A percentile compares a stretch with the other conserved stretches of the same genome.
These are phyloP conservation scores for Sarcomyxa edulis DNA, from an alignment of 768 basidiomycete genomes.

Conservation along the genomic window DNA sequence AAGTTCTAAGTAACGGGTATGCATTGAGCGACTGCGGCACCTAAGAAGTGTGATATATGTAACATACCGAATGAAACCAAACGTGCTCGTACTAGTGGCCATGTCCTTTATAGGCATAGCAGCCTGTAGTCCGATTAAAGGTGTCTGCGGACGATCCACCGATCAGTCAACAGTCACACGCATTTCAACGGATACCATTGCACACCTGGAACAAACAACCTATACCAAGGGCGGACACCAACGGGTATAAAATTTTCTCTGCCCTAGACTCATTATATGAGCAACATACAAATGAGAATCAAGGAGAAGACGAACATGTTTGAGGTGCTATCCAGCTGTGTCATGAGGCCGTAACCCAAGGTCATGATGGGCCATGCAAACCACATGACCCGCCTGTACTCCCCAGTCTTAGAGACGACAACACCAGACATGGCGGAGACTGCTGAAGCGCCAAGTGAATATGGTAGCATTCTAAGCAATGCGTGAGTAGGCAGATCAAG, in stretches of 20 bases:
- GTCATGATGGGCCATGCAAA: slow-evolving; percentile 47
- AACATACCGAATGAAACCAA: slow-evolving; percentile 61
- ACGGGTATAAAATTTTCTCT: slow-evolving; percentile 54
- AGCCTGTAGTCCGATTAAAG: slow-evolving; percentile 72
- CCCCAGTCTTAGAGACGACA: slow-evolving; percentile 48
- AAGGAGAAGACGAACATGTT: slow-evolving; percentile 31
- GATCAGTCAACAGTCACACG: background rate
- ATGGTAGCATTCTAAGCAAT: slow-evolving; percentile 61
- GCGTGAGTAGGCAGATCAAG: slow-evolving; percentile 1
- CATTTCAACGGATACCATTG: slow-evolving; percentile 8
- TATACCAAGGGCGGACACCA: slow-evolving; percentile 61
- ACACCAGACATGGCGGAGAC: slow-evolving; percentile 55
- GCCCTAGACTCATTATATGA: slow-evolving; percentile 37
- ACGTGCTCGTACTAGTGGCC: slow-evolving; percentile 74
- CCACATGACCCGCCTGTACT: slow-evolving; percentile 64
- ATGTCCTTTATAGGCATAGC: slow-evolving; percentile 87
- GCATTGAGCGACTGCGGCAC: too few species aligned
- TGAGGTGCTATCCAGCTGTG: slow-evolving; percentile 53
- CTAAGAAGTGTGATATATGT: slow-evolving; percentile 1
- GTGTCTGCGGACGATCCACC: slow-evolving; percentile 34
- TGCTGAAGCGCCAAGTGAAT: slow-evolving; percentile 54
- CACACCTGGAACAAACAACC: slow-evolving; percentile 66
- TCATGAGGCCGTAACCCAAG: slow-evolving; percentile 72
- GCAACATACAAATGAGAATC: slow-evolving; percentile 1
- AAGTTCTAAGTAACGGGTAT: slow-evolving; percentile 37